A percentile compares a stretch with the other conserved stretches of the same genome.
phyloP scores from a whole-genome alignment of 441 rosid species.

The Adansonia rubrostipa region DNA sequence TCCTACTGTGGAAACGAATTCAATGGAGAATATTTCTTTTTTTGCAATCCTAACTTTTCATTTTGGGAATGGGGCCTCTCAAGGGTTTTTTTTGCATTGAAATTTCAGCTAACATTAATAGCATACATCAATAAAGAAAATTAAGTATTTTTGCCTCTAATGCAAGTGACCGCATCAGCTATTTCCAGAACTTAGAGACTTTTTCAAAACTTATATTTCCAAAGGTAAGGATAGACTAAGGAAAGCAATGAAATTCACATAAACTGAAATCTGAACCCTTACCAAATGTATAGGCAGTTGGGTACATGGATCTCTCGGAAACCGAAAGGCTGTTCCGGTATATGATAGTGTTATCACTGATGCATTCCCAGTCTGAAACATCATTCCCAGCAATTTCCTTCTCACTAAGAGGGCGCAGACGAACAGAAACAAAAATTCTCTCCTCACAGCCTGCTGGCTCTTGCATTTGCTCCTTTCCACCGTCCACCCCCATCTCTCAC shows the following conservation, averaged over 20 bases:
- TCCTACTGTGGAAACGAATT: not conserved
- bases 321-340: constrained; percentile 62
- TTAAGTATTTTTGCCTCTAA: not conserved
- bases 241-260: constrained; percentile 9
- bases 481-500: constrained; percentile 56
- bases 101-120: not conserved
- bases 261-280: constrained; percentile 33
- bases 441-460: constrained; percentile 49
- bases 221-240: not conserved
- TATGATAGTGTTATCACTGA: constrained; percentile 57
- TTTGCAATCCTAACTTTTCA: not conserved
- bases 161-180: not conserved
- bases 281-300: constrained; percentile 76
- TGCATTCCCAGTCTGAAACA: constrained; percentile 75
- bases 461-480: constrained; percentile 58
- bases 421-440: constrained; percentile 68
- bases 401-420: constrained; percentile 68
- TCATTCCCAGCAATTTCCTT: constrained; percentile 63
- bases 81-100: not conserved
- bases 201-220: not conserved
- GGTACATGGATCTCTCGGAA: constrained; percentile 72
- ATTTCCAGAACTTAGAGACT: not conserved
- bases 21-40: not conserved
- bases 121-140: not conserved
- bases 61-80: not conserved